Evolutionary conservation across 176 grass and related monocot genomes (phyloP), one percentile per base, ranked within the genome.

Genomic region (Raddia guianensis): DNA sequence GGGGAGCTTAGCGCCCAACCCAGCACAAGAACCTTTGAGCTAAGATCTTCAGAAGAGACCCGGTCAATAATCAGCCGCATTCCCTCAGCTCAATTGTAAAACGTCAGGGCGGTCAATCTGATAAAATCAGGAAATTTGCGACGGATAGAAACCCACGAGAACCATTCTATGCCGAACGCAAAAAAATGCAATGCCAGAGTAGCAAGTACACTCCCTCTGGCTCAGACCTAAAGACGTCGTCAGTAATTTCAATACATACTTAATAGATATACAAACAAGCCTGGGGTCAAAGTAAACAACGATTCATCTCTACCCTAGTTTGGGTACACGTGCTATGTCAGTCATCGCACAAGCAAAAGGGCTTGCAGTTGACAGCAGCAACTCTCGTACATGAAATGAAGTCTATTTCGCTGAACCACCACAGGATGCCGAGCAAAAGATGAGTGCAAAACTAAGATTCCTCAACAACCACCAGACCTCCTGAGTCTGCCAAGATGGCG

Each of bases 241-340:
- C 15, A 32, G 33, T 68, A 49, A 33, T 20, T 57, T 18, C 18
- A 12, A 55, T 67, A 74, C 83, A 66, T 14, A 61, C 6, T 50
- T 72, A 53, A 45, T 75, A 53, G 45, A 63, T 70, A 87, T 69
- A 87, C 63, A 75, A 74, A 74, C 21, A 77, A 62, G 56, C 56
- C 57, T 33, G 12, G 40, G 60, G 48, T 65, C 10, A 57, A 81
- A n/a, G 63, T 3, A 33, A 81, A 52, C 64, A 82, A 8, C 57
- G 45, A 64, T 66, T 68, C 16, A 12, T 40, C 37, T 57, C 49
- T 79, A 73, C 66, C 75, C 45, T 12, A 21, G 66, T 51, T 32
- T 45, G 57, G 19, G 33, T 65, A 64, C 70, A 49, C 57, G 57
- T 86, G 58, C 37, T 53, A 65, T 20, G 60, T 56, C 59, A 55